Percentiles rank a stretch among this genome's conserved stretches.
These are phyloP conservation scores for Diaporthe sp. DNA, from an alignment of 2,329 filamentous ascomycete genomes.

Conservation along the genomic window DNA sequence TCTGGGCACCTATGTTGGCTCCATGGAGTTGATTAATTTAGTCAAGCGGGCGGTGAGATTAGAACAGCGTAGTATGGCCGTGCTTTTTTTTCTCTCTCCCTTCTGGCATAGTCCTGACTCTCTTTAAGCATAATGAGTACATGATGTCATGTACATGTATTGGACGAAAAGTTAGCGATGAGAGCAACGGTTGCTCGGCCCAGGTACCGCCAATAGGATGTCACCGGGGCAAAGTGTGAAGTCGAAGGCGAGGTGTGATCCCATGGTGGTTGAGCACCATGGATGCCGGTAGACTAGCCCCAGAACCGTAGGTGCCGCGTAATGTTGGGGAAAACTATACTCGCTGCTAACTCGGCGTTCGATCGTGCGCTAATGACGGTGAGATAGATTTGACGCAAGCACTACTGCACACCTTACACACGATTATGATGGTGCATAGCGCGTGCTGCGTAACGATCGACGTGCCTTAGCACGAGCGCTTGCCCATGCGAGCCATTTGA, in stretches of 20 bases:
- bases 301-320: neutral
- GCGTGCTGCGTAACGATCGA: conserved; percentile 18
- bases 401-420: neutral
- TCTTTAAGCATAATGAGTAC: conserved; percentile 15
- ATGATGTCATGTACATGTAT: conserved; percentile 21
- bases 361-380: conserved; percentile 12
- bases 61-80: conserved; percentile 8
- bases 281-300: neutral
- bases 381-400: neutral
- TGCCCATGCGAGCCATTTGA: neutral
- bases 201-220: conserved; percentile 16
- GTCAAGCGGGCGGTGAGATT: conserved; percentile 9
- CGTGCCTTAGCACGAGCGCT: neutral
- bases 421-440: neutral
- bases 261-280: neutral
- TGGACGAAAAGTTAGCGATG: neutral
- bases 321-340: neutral
- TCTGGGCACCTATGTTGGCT: conserved; percentile 21
- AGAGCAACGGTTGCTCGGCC: neutral
- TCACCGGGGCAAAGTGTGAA: neutral
- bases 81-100: neutral
- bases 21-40: conserved; percentile 28
- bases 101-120: conserved; percentile 22
- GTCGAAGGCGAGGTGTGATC: neutral
- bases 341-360: conserved; percentile 29